phyloP scores from a whole-genome alignment of 441 rosid genomes.

The Daphne laureola region DNA sequence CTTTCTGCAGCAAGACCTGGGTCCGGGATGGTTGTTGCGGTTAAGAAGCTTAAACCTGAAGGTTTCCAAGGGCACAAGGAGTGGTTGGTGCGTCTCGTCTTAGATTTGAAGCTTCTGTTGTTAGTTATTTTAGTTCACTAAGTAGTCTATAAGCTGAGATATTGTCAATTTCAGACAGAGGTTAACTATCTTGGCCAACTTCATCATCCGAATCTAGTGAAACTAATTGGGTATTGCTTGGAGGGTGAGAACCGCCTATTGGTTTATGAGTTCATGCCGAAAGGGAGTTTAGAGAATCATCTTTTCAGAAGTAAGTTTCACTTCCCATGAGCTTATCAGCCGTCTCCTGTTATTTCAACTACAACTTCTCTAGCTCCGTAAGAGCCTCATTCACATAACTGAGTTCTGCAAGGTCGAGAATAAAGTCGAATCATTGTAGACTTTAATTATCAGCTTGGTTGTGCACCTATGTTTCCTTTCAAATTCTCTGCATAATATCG shows the following conservation, averaged over 20 bases:
- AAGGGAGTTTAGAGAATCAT: constrained; percentile 66
- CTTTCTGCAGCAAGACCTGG: constrained; percentile 50
- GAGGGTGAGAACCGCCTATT: constrained; percentile 53
- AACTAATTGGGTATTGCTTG: constrained; percentile 53
- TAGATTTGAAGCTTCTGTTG: neutral
- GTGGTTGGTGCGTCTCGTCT: constrained; percentile 45
- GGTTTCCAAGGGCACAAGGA: constrained; percentile 72
- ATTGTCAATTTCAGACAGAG: constrained; percentile 43
- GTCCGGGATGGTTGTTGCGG: constrained; percentile 58
- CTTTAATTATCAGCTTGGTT: no score
- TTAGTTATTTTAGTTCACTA: neutral
- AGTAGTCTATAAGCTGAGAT: constrained; percentile 19
- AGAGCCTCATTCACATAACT: no score
- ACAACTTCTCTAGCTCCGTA: no score
- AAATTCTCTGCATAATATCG: no score
- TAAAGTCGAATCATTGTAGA: no score
- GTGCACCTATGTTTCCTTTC: no score
- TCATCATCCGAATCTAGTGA: constrained; percentile 57
- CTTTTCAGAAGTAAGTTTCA: constrained; percentile 49
- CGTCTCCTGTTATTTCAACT: no score
- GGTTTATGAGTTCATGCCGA: constrained; percentile 63
- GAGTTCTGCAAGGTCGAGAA: no score
- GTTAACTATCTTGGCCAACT: constrained; percentile 65
- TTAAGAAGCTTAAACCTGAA: constrained; percentile 58
- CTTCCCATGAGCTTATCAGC: neutral